Conservation (phyloP, 345 rosid species). For the Gossypium thurberi region DNA sequence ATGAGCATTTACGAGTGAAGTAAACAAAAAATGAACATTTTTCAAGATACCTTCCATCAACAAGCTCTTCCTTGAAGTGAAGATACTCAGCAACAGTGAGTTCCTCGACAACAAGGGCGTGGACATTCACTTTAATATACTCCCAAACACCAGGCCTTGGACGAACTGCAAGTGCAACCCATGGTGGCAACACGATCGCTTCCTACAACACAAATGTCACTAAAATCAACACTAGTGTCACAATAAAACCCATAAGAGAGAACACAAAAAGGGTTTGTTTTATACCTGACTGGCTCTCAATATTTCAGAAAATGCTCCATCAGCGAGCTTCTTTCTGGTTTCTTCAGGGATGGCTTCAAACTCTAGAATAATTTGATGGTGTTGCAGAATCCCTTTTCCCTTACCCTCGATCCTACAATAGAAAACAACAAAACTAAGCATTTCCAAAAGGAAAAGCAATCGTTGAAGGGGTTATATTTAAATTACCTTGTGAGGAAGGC, state of each 20-base stretch:
- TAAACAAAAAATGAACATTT: not conserved
- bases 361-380: constrained; percentile 54
- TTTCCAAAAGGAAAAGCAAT: not conserved
- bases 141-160: constrained; percentile 99
- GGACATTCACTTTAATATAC: constrained; percentile 66
- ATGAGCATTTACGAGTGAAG: not conserved
- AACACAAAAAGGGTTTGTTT: not conserved
- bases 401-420: constrained; percentile 45
- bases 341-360: constrained; percentile 57
- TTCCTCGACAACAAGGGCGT: constrained; percentile 81
- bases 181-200: constrained; percentile 81
- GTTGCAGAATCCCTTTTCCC: constrained; percentile 65
- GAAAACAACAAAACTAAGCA: not conserved
- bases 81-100: constrained; percentile 71
- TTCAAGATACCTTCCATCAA: constrained; percentile 62
- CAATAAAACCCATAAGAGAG: not conserved
- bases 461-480: constrained; percentile 8
- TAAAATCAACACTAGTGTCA: not conserved
- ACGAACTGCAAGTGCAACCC: constrained; percentile 92
- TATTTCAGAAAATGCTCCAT: constrained; percentile 50
- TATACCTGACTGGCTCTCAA: constrained; percentile 50
- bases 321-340: constrained; percentile 33
- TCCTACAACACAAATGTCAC: constrained; percentile 41
- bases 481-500: constrained; percentile 54
- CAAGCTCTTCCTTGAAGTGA: constrained; percentile 93